Percentiles rank a stretch among this genome's conserved stretches.
Conservation (phyloP, 2,329 filamentous ascomycete genomes). For the Ophiosphaerella korrae region DNA sequence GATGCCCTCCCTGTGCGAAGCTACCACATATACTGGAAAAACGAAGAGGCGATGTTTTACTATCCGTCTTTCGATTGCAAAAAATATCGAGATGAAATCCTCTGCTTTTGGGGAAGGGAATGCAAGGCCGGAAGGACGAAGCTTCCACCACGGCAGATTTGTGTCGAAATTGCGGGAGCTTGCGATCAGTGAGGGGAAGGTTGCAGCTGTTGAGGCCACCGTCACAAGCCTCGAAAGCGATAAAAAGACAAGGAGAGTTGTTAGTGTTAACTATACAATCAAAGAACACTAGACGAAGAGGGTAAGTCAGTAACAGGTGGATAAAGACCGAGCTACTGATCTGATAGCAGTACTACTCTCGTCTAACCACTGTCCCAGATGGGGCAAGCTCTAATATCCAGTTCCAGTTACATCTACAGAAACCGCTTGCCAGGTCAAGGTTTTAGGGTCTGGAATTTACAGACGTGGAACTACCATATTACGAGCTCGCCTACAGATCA, state of each 20-base stretch:
- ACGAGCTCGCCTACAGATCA: slow-evolving; percentile 75
- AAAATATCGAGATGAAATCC: background rate
- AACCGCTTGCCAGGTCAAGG: slow-evolving; percentile 74
- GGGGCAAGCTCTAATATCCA: slow-evolving; percentile 90
- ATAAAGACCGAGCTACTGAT: background rate
- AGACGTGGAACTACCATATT: slow-evolving; percentile 72
- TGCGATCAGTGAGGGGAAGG: slow-evolving; percentile 76
- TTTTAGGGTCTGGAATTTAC: slow-evolving; percentile 93
- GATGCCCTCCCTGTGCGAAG: slow-evolving; percentile 80
- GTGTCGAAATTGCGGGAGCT: slow-evolving; percentile 77
- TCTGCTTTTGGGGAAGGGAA: background rate
- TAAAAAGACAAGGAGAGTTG: slow-evolving; percentile 68
- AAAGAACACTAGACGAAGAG: background rate
- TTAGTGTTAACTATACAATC: slow-evolving; percentile 73
- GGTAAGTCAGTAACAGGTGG: background rate
- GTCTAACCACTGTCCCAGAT: slow-evolving; percentile 84
- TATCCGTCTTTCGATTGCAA: slow-evolving; percentile 17
- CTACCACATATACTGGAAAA: slow-evolving; percentile 79
- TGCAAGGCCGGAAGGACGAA: slow-evolving; percentile 63
- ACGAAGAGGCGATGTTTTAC: slow-evolving; percentile 36
- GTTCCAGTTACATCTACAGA: slow-evolving; percentile 70
- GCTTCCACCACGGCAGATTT: slow-evolving; percentile 92
- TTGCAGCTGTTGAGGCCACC: slow-evolving; percentile 86
- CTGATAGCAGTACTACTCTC: slow-evolving; percentile 68
- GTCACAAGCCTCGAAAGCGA: slow-evolving; percentile 74